Conservation (phyloP, 495 filamentous ascomycete genomes). For the Podospora comata region DNA sequence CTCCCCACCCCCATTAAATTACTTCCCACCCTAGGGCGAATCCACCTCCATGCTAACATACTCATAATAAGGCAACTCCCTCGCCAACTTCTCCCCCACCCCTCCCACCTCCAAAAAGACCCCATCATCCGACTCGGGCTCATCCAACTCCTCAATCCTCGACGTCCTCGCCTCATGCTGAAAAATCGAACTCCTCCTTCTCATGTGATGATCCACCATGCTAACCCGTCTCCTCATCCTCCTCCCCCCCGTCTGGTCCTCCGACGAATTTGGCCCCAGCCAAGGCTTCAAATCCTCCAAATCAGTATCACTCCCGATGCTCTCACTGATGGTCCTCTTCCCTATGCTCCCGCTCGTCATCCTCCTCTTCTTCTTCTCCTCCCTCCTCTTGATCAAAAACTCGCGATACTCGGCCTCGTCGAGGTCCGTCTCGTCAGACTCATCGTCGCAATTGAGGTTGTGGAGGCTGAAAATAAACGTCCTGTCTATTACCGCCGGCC, state of each 20-base stretch:
- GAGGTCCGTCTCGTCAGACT: slow-evolving; percentile 42
- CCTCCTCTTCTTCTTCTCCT: slow-evolving; percentile 41
- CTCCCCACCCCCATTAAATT: background rate
- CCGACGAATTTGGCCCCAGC: slow-evolving; percentile 34
- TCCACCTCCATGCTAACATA: slow-evolving; percentile 47
- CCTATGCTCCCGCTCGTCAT: slow-evolving; percentile 53
- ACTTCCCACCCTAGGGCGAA: slow-evolving; percentile 26
- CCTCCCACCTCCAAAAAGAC: slow-evolving; percentile 39
- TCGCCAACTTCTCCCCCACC: slow-evolving; percentile 41
- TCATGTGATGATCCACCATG: slow-evolving; percentile 10
- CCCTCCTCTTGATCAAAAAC: slow-evolving; percentile 34
- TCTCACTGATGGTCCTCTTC: slow-evolving; percentile 53
- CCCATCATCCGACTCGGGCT: slow-evolving; percentile 48
- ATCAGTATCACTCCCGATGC: slow-evolving; percentile 53
- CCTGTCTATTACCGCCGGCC: slow-evolving; percentile 39
- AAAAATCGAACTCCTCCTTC: slow-evolving; percentile 30
- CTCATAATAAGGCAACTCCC: slow-evolving; percentile 49
- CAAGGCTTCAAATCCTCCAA: slow-evolving; percentile 49
- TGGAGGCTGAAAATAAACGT: slow-evolving; percentile 39
- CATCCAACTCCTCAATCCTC: slow-evolving; percentile 52
- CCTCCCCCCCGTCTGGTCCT: slow-evolving; percentile 37
- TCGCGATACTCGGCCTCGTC: slow-evolving; percentile 40
- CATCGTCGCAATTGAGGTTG: slow-evolving; percentile 39
- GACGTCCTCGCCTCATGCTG: slow-evolving; percentile 49
- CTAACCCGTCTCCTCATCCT: slow-evolving; percentile 48